Conservation (phyloP, 306 rosid genomes). For the Prunus padus region DNA sequence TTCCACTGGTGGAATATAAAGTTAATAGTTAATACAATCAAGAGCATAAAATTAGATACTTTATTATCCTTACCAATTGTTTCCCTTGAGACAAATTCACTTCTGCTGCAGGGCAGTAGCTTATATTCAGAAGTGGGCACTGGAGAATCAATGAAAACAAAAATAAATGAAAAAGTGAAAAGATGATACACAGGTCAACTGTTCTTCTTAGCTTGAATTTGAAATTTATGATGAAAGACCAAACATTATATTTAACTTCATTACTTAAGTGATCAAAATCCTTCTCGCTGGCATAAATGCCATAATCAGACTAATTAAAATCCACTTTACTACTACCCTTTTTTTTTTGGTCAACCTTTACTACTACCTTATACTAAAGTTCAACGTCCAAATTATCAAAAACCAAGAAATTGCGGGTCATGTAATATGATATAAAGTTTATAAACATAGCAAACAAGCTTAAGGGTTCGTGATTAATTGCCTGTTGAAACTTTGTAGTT, state of each 20-base stretch:
- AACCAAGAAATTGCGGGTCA: not conserved
- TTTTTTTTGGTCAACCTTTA: no score
- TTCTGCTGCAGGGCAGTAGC: constrained; percentile 59
- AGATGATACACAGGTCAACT: not conserved
- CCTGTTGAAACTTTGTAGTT: constrained; percentile 48
- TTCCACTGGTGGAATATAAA: constrained; percentile 15
- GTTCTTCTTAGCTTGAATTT: constrained; percentile 9
- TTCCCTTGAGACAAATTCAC: constrained; percentile 48
- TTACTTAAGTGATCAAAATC: not conserved
- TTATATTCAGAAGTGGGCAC: constrained; percentile 59
- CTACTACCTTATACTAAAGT: not conserved
- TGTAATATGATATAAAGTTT: not conserved
- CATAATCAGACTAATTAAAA: not conserved
- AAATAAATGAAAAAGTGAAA: not conserved
- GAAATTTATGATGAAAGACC: not conserved
- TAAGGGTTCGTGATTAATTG: constrained; percentile 16
- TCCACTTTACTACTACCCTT: not conserved
- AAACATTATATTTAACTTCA: not conserved
- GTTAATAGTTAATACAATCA: not conserved
- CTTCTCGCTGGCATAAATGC: not conserved
- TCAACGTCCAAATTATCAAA: not conserved
- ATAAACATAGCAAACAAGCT: constrained; percentile 4
- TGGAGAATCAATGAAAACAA: constrained; percentile 20
- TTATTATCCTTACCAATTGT: constrained; percentile 37
- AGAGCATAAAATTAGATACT: not conserved